Evolutionary conservation across 2,329 filamentous ascomycete genomes (phyloP).

Genomic region (Colletotrichum phormii): DNA sequence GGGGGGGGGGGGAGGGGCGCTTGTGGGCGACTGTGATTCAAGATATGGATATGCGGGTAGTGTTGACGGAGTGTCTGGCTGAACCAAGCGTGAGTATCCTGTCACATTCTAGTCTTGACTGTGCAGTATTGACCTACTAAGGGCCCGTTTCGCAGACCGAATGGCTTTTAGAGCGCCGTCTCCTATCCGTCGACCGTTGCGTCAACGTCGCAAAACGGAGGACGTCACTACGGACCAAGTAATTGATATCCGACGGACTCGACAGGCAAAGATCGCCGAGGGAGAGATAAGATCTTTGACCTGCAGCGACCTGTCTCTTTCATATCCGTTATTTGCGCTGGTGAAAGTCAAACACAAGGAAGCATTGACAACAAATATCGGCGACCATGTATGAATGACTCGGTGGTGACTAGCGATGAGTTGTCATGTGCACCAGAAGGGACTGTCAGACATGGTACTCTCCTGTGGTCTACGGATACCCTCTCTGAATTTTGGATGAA

Average conservation of each 20-base stretch:
- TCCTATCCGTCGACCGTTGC: neutral
- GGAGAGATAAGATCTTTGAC: conserved; percentile 8
- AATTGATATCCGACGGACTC: neutral
- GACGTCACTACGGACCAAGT: neutral
- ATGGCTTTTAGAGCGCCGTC: neutral
- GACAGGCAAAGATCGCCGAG: conserved; percentile 6
- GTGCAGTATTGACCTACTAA: neutral
- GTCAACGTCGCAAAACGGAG: neutral
- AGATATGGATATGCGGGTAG: neutral
- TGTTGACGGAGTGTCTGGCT: neutral
- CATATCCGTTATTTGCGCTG: neutral
- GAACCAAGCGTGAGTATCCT: neutral
- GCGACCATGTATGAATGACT: conserved; percentile 23
- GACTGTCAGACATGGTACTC: conserved; percentile 6
- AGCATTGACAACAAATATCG: conserved; percentile 17
- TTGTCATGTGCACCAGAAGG: conserved; percentile 9
- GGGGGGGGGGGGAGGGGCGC: neutral
- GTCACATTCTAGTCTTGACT: neutral
- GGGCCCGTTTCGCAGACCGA: neutral
- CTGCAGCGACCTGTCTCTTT: conserved; percentile 28
- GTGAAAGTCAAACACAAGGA: conserved; percentile 13
- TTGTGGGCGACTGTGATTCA: conserved; percentile 18
- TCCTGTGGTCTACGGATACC: neutral
- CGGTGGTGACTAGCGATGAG: conserved; percentile 4
- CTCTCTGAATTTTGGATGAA: neutral